Conservation (phyloP, 176 grass and related monocot genomes). For the Carex littledalei region DNA sequence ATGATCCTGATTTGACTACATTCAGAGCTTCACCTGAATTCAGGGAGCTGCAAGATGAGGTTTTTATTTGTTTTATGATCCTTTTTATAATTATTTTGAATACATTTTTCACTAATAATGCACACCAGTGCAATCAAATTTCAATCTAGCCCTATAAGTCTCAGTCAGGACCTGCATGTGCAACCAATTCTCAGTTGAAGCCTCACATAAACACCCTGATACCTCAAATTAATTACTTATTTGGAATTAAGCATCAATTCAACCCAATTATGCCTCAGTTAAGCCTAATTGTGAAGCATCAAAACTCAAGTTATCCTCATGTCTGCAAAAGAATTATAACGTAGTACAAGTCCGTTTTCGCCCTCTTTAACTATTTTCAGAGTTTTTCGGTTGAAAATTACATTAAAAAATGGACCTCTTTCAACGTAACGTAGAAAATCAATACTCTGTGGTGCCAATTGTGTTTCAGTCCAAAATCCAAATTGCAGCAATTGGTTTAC, state of each 20-base stretch:
- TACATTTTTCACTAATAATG: neutral
- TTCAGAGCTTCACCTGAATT: conserved; percentile 89
- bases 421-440: neutral
- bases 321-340: neutral
- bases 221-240: neutral
- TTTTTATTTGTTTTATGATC: conserved; percentile 18
- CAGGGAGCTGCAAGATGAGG: conserved; percentile 95
- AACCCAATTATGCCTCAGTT: neutral
- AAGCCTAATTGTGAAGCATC: neutral
- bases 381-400: neutral
- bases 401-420: neutral
- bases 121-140: neutral
- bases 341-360: neutral
- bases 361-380: neutral
- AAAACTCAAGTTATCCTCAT: neutral
- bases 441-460: neutral
- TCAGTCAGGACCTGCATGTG: neutral
- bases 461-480: neutral
- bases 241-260: neutral
- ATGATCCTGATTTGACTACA: conserved; percentile 80
- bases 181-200: neutral
- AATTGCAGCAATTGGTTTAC: neutral
- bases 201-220: neutral
- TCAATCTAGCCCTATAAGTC: neutral
- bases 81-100: neutral